Evolutionary conservation across 2,329 filamentous ascomycete genomes (phyloP).

Genomic region (Drechslerella dactyloides): DNA sequence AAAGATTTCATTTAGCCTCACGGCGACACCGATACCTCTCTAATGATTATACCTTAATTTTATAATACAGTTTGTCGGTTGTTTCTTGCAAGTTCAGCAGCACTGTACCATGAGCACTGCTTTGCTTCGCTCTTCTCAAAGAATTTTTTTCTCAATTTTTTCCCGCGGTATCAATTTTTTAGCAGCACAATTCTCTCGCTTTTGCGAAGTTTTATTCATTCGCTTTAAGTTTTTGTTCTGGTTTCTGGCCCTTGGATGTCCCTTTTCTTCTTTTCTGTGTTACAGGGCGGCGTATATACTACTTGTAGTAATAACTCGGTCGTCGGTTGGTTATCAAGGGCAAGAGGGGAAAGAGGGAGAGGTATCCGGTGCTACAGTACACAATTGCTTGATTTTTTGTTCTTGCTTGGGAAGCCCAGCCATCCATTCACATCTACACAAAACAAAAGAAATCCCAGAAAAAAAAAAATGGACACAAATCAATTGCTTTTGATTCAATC

Average conservation of each 20-base stretch:
- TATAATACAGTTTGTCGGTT: slow-evolving; percentile 42
- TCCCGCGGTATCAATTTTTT: slow-evolving; percentile 1
- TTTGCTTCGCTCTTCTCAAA: slow-evolving; percentile 23
- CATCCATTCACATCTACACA: slow-evolving; percentile 16
- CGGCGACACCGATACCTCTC: slow-evolving; percentile 52
- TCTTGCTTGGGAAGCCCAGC: slow-evolving; percentile 7
- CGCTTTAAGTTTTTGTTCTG: slow-evolving; percentile 21
- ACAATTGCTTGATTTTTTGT: slow-evolving; percentile 30
- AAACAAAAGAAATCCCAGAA: slow-evolving; percentile 15
- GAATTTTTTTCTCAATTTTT: slow-evolving; percentile 4
- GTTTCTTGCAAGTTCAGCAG: slow-evolving; percentile 20
- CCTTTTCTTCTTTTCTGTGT: slow-evolving; percentile 40
- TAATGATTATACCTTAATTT: slow-evolving; percentile 51
- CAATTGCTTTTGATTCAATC: slow-evolving; percentile 17
- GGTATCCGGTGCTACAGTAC: slow-evolving; percentile 49
- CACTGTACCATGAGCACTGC: slow-evolving; percentile 43
- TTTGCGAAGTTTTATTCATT: slow-evolving; percentile 27
- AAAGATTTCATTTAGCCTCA: slow-evolving; percentile 52
- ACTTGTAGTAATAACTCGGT: slow-evolving; percentile 49
- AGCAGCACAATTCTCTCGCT: slow-evolving; percentile 15
- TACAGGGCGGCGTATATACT: slow-evolving; percentile 49
- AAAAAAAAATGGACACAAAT: slow-evolving; percentile 33
- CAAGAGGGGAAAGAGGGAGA: slow-evolving; percentile 26
- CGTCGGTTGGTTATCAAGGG: slow-evolving; percentile 28
- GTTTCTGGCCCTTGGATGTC: slow-evolving; percentile 40